These are phyloP conservation scores for Fusarium sp. DNA, from an alignment of 2,329 filamentous ascomycete genomes.

Conservation along the genomic window DNA sequence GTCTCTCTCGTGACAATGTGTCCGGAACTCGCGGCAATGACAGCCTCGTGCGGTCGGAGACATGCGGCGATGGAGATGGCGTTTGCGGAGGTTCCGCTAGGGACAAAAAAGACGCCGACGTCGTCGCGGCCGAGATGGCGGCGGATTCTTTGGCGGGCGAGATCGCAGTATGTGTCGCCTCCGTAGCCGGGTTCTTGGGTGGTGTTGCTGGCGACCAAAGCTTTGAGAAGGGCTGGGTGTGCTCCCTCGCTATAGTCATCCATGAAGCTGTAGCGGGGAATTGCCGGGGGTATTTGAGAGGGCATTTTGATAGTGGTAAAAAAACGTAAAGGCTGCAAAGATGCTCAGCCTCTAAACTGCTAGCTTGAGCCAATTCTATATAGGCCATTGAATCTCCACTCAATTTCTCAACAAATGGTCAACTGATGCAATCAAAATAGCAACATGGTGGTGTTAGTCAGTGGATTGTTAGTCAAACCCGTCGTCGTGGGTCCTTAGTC, in stretches of 20 bases:
- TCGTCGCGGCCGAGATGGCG: constrained; percentile 51
- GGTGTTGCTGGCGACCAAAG: constrained; percentile 57
- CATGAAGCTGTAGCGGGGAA: constrained; percentile 57
- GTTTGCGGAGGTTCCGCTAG: constrained; percentile 63
- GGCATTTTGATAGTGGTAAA: constrained; percentile 28
- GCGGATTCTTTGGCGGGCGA: constrained; percentile 57
- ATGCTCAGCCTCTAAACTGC: neutral
- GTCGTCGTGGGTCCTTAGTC: constrained; percentile 37
- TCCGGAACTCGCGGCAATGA: constrained; percentile 61
- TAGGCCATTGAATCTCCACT: constrained; percentile 26
- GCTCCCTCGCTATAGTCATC: constrained; percentile 65
- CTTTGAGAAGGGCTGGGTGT: constrained; percentile 60
- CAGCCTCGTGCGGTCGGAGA: constrained; percentile 61
- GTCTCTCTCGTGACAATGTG: constrained; percentile 63
- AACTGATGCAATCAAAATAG: constrained; percentile 28
- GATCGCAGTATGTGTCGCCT: constrained; percentile 56
- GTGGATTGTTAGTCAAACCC: constrained; percentile 36
- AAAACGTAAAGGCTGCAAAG: neutral
- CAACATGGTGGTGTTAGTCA: constrained; percentile 35
- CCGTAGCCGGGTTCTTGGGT: constrained; percentile 61
- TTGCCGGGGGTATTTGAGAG: constrained; percentile 27
- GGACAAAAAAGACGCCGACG: constrained; percentile 62
- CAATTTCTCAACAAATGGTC: constrained; percentile 6
- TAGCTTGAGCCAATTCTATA: constrained; percentile 29
- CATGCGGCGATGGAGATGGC: constrained; percentile 64